These are phyloP conservation scores for Ligustrum vulgare DNA, from an alignment of 257 asterid genomes.

Conservation along the genomic window DNA sequence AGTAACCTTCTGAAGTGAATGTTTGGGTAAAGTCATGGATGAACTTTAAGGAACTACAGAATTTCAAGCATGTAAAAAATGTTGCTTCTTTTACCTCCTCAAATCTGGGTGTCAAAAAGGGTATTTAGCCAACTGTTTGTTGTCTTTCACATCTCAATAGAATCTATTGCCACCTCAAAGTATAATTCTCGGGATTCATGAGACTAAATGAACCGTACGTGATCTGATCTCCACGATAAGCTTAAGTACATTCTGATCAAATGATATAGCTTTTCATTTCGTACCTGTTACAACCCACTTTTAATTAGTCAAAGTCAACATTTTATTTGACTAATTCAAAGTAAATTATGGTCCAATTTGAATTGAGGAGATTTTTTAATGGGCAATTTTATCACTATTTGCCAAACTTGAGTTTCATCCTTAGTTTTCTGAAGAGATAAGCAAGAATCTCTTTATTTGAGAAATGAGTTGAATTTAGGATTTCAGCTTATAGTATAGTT, in stretches of 20 bases:
- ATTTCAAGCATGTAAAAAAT: slow-evolving; percentile 62
- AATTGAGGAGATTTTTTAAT: too few relatives aligned
- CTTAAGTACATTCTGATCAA: neutral
- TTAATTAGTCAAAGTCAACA: too few relatives aligned
- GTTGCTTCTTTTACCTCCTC: slow-evolving; percentile 58
- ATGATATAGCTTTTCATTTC: neutral
- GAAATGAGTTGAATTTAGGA: too few relatives aligned
- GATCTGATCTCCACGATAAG: neutral
- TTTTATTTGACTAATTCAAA: too few relatives aligned
- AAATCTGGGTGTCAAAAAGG: slow-evolving; percentile 70
- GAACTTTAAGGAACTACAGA: slow-evolving; percentile 76
- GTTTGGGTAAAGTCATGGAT: slow-evolving; percentile 93
- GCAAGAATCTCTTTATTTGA: too few relatives aligned
- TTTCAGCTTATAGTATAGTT: too few relatives aligned
- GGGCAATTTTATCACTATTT: too few relatives aligned
- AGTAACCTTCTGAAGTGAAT: slow-evolving; percentile 71
- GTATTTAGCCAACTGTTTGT: slow-evolving; percentile 27
- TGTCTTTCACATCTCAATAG: neutral
- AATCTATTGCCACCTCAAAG: neutral
- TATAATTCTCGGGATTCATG: neutral
- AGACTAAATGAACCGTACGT: neutral
- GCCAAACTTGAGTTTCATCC: too few relatives aligned
- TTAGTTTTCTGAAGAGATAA: too few relatives aligned
- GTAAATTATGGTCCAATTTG: too few relatives aligned
- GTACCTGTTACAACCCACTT: too few relatives aligned